Percentiles rank a stretch among this genome's conserved stretches.
phyloP scores from a whole-genome alignment of 2,329 filamentous ascomycete genomes.

The Talaromyces sp. region DNA sequence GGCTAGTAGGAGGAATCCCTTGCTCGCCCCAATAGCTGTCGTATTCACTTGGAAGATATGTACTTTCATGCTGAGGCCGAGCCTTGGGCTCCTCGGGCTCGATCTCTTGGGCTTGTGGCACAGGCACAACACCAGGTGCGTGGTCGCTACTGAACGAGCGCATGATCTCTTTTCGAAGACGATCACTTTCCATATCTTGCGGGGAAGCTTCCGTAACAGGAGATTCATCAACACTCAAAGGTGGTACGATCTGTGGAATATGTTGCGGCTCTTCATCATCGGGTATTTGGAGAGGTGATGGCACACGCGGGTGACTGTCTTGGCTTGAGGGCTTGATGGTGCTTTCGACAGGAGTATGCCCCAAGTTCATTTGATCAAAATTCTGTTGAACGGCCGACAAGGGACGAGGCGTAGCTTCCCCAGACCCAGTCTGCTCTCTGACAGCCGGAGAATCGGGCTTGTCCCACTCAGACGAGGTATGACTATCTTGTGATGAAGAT shows the following conservation, averaged over 20 bases:
- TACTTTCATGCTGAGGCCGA: slow-evolving; percentile 26
- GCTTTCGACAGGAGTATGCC: not conserved
- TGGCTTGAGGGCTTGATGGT: not conserved
- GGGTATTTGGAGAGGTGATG: slow-evolving; percentile 34
- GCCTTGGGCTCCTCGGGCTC: not conserved
- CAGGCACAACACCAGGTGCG: not conserved
- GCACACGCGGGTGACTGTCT: slow-evolving; percentile 19
- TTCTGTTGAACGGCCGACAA: slow-evolving; percentile 9
- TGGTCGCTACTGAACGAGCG: slow-evolving; percentile 41
- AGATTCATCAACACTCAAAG: slow-evolving; percentile 33
- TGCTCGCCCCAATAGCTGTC: slow-evolving; percentile 37
- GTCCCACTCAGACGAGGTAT: not conserved
- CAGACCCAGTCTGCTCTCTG: slow-evolving; percentile 1
- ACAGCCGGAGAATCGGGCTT: not conserved
- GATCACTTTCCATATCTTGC: slow-evolving; percentile 42
- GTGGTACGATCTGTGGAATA: slow-evolving; percentile 34
- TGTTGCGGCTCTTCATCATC: slow-evolving; percentile 22
- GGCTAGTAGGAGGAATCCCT: slow-evolving; percentile 19
- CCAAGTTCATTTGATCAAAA: not conserved
- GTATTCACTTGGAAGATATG: slow-evolving; percentile 35
- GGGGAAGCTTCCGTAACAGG: slow-evolving; percentile 35
- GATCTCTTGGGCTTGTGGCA: not conserved
- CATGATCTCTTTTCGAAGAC: slow-evolving; percentile 48
- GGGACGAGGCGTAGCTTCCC: slow-evolving; percentile 16
- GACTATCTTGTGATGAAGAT: slow-evolving; percentile 22